Percentiles rank a stretch among this genome's conserved stretches.
Evolutionary conservation across 768 basidiomycete genomes (phyloP).

Genomic region (Lepiota venenata): DNA sequence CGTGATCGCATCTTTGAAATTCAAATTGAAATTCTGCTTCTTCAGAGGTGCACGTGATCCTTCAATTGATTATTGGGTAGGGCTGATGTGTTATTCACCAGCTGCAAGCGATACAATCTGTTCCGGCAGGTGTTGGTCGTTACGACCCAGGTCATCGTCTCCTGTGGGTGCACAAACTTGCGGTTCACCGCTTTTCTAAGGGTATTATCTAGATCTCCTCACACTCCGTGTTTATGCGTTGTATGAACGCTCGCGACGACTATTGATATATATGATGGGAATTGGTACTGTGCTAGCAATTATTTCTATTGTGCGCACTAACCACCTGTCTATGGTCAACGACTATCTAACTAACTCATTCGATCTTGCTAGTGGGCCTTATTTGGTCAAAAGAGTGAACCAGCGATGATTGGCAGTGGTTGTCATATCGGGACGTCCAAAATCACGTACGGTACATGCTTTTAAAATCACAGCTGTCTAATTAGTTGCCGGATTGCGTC

Average conservation of each 20-base stretch:
- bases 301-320: slow-evolving; percentile 29
- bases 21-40: too few relatives aligned
- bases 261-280: slow-evolving; percentile 33
- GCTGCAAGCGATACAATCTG: slow-evolving; percentile 35
- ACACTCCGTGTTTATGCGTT: slow-evolving; percentile 49
- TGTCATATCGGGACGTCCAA: slow-evolving; percentile 31
- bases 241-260: slow-evolving; percentile 35
- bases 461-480: too few relatives aligned
- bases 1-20: neutral
- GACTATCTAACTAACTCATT: neutral
- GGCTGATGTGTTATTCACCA: slow-evolving; percentile 16
- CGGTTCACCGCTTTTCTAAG: neutral
- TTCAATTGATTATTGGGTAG: too few relatives aligned
- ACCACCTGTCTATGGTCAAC: neutral
- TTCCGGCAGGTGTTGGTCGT: slow-evolving; percentile 41
- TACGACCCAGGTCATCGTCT: slow-evolving; percentile 41
- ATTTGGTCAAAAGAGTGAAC: slow-evolving; percentile 31
- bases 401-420: slow-evolving; percentile 22
- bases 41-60: slow-evolving; percentile 1
- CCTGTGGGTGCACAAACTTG: slow-evolving; percentile 27
- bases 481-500: neutral
- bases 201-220: slow-evolving; percentile 31
- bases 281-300: slow-evolving; percentile 26
- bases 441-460: slow-evolving; percentile 24
- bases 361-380: slow-evolving; percentile 53